A percentile compares a stretch with the other conserved stretches of the same genome.
phyloP scores from a whole-genome alignment of 73 alveolate genomes.

The Tetrahymena elliotti region DNA sequence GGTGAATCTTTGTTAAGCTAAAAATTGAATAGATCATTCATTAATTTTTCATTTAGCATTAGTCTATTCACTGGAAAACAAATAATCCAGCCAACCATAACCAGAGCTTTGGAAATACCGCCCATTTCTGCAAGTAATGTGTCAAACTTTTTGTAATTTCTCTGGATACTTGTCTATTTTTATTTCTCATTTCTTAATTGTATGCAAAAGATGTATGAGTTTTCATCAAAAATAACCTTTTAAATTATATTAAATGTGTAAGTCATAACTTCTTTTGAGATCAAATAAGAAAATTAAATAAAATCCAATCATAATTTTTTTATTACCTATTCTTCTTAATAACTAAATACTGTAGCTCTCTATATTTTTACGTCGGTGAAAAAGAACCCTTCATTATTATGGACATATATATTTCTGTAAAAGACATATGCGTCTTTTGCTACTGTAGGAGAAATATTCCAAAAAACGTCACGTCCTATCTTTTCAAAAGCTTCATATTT shows the following conservation, averaged over 20 bases:
- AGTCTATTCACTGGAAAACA: not conserved
- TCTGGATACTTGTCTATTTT: not conserved
- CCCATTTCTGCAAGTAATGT: not conserved
- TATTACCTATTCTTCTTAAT: not conserved
- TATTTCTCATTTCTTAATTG: not conserved
- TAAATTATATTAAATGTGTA: too few species aligned
- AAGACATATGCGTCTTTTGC: not conserved
- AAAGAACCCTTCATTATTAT: not conserved
- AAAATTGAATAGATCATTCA: not conserved
- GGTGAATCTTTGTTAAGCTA: not conserved
- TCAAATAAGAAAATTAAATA: not conserved
- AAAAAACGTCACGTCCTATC: not conserved
- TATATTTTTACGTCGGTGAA: not conserved
- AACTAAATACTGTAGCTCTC: not conserved
- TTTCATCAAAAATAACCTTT: not conserved
- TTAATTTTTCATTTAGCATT: not conserved
- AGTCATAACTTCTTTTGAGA: not conserved
- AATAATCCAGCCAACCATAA: not conserved
- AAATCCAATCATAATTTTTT: not conserved
- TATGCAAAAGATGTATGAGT: not conserved
- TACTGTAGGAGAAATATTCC: not conserved
- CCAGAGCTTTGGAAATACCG: not conserved
- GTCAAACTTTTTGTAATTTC: not conserved
- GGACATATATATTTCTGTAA: not conserved
- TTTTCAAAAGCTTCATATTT: not conserved